These are phyloP conservation scores for Microsporum audouinii DNA, from an alignment of 2,329 filamentous ascomycete species.

Conservation along the genomic window DNA sequence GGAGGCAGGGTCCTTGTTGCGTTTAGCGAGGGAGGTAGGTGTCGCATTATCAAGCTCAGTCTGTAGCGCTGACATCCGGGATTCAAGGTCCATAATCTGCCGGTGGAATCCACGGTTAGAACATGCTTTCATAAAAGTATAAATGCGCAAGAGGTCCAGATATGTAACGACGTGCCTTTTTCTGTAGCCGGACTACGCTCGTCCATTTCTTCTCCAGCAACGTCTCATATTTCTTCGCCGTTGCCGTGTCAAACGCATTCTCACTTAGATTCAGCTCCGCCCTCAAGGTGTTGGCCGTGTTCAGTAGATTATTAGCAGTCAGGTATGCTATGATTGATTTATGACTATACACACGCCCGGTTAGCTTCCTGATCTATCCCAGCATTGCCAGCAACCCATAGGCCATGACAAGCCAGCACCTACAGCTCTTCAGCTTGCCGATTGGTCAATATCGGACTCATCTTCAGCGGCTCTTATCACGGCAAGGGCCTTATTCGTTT, in stretches of 20 bases:
- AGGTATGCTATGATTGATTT: slow-evolving; percentile 90
- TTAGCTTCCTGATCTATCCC: slow-evolving; percentile 9
- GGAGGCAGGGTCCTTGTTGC: slow-evolving; percentile 69
- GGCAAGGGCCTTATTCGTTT: not conserved
- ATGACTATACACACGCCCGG: slow-evolving; percentile 48
- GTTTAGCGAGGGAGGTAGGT: slow-evolving; percentile 61
- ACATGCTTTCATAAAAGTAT: not conserved
- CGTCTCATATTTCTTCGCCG: slow-evolving; percentile 82
- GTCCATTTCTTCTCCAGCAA: slow-evolving; percentile 98
- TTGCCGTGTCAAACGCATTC: slow-evolving; percentile 62
- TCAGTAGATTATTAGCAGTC: slow-evolving; percentile 57
- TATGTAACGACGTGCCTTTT: slow-evolving; percentile 54
- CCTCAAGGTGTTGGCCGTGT: slow-evolving; percentile 59
- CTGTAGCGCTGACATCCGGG: slow-evolving; percentile 60
- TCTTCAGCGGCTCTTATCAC: slow-evolving; percentile 23
- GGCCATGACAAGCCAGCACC: not conserved
- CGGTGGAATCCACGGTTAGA: not conserved
- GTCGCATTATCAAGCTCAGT: slow-evolving; percentile 75
- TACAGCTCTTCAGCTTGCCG: slow-evolving; percentile 57
- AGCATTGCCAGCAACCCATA: not conserved
- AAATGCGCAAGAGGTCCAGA: not conserved
- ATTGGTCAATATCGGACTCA: slow-evolving; percentile 64
- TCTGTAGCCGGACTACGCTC: slow-evolving; percentile 83
- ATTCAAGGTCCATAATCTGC: slow-evolving; percentile 88
- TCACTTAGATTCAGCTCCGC: slow-evolving; percentile 61